phyloP scores from a whole-genome alignment of 192 early-diverging fungal species.

The Coemansia sp. region DNA sequence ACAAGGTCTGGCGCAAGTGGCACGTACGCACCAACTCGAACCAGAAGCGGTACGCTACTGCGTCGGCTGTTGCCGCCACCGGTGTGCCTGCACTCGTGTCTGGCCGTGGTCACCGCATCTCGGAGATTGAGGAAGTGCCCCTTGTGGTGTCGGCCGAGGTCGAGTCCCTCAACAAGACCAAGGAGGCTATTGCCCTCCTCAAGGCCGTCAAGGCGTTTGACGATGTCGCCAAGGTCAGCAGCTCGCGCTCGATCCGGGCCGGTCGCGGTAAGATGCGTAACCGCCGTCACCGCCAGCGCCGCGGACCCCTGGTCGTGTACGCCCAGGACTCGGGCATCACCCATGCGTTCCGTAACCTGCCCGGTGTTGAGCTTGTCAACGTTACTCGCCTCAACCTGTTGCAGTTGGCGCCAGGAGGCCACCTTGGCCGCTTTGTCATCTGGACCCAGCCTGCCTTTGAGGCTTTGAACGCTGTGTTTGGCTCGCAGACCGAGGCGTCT shows the following conservation, averaged over 20 bases:
- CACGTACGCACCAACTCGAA: constrained; percentile 98
- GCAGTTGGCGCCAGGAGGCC: constrained; percentile 97
- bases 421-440: constrained; percentile 99
- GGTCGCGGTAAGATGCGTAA: constrained; percentile 96
- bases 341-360: constrained; percentile 97
- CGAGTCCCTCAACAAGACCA: constrained; percentile 87
- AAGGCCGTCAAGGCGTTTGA: constrained; percentile 90
- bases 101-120: constrained; percentile 96
- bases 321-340: constrained; percentile 90
- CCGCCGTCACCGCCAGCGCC: constrained; percentile 93
- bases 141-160: constrained; percentile 79
- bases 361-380: constrained; percentile 93
- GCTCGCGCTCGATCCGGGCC: constrained; percentile 94
- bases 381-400: constrained; percentile 93
- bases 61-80: constrained; percentile 94
- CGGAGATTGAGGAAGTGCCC: constrained; percentile 89
- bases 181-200: constrained; percentile 87
- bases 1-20: constrained; percentile 99
- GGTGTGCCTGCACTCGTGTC: constrained; percentile 87
- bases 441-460: constrained; percentile 95
- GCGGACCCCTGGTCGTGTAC: constrained; percentile 96
- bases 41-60: constrained; percentile 97
- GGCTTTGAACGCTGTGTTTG: constrained; percentile 90
- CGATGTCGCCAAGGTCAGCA: constrained; percentile 93
- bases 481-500: constrained; percentile 75